Conservation (phyloP, 768 basidiomycete genomes). For the Trametes villosa region DNA sequence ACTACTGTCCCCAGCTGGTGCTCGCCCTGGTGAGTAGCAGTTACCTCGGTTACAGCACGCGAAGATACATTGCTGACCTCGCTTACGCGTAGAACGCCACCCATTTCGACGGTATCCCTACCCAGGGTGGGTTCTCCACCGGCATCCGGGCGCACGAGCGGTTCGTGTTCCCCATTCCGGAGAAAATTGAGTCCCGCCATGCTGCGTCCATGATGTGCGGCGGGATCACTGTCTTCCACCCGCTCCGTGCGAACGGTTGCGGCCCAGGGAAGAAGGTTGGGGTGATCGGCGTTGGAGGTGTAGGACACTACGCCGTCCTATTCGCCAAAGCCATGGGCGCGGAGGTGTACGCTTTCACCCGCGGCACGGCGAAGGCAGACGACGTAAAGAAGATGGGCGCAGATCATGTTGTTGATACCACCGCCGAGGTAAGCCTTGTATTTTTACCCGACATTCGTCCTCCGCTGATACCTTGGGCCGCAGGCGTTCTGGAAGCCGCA, state of each 20-base stretch:
- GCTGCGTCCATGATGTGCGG: constrained; percentile 70
- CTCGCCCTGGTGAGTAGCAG: constrained; percentile 43
- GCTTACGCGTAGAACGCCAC: constrained; percentile 34
- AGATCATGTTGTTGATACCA: constrained; percentile 53
- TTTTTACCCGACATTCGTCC: not conserved
- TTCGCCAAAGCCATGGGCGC: constrained; percentile 60
- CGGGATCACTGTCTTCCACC: constrained; percentile 65
- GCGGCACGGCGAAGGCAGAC: constrained; percentile 53
- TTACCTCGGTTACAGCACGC: too few relatives aligned
- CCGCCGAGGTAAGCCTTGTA: constrained; percentile 18
- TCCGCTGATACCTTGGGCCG: not conserved
- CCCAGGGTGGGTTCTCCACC: constrained; percentile 52
- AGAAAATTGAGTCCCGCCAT: constrained; percentile 50
- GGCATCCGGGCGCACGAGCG: constrained; percentile 52
- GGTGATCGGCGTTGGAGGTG: constrained; percentile 66
- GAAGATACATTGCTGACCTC: not conserved
- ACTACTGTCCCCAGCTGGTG: constrained; percentile 55
- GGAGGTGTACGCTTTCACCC: constrained; percentile 62
- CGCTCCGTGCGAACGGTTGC: constrained; percentile 55
- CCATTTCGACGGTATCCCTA: constrained; percentile 46
- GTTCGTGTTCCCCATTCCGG: constrained; percentile 65
- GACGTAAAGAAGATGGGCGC: constrained; percentile 65
- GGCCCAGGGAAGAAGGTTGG: constrained; percentile 70
- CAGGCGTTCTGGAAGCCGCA: constrained; percentile 43
- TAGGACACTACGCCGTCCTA: constrained; percentile 48